Base-by-base conservation (phyloP, 1,284 basidiomycete species). In the Pyrrhoderma noxium region DNA sequence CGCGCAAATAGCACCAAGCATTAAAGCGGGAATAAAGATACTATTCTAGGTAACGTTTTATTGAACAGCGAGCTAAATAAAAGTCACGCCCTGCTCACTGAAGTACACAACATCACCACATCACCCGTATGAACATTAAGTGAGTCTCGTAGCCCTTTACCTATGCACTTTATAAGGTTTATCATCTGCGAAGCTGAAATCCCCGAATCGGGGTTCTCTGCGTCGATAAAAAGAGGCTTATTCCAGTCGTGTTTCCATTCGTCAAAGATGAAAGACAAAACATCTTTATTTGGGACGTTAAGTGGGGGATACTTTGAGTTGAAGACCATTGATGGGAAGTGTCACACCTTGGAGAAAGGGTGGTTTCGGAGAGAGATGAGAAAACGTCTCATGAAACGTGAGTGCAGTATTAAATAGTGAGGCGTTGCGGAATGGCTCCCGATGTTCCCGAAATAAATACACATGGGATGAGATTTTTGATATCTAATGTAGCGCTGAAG, bases 261-360 rank as follows among this genome's bases (percentile, higher is more conserved):
- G 31, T 57, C 56, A 35, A 57, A 57, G 22, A 57, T 51, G 46
- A 50, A 57, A 14, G 55, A 51, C 25, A 57, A 52, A 44, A 57
- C 47, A 41, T 57, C 56, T 19, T 42, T 44, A 23, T 51, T 51
- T 21, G 56, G 56, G 48, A 57, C 48, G 34, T 40, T 16, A 8
- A 47, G 36, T 3, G 46, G 46, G 21, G 46, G 36, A 11, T 38
- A 39, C 25, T 39, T 23, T 3, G 48, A 43, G 11, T 22, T 43
- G 39, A 47, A 47, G 8, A 47, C 11, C 46, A 47, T 47, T 23
- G 36, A 4, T 7, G 14, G n/a, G 27, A 27, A 31, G 11, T 11
- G 11, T 11, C 11, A 5, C 11, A 31, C 7, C 5, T 11, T 40
- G 5, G 19, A 47, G 27, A 8, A 5, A 5, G 11, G 27, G 27